These are phyloP conservation scores for Macrocybe sp. DNA, from an alignment of 1,284 basidiomycete genomes.

Conservation along the genomic window DNA sequence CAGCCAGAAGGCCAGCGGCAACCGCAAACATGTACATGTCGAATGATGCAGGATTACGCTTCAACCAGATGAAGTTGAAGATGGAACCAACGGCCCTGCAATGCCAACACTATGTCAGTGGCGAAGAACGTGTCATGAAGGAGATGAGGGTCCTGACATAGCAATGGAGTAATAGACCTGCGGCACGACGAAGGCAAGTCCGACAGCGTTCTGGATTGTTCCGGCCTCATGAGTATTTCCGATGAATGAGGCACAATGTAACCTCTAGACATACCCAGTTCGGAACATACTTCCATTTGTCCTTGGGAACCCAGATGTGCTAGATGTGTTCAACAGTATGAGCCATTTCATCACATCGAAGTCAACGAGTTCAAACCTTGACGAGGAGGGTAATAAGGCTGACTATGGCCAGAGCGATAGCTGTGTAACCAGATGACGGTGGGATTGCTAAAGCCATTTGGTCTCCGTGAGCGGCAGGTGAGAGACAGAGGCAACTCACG, in stretches of 20 bases:
- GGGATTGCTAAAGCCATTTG: conserved; percentile 37
- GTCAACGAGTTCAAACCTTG: conserved; percentile 25
- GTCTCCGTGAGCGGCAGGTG: neutral
- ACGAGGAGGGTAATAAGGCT: conserved; percentile 42
- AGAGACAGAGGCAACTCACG: conserved; percentile 27
- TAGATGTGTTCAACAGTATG: conserved; percentile 9
- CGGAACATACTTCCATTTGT: conserved; percentile 50
- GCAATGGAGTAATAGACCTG: conserved; percentile 46
- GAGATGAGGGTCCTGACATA: conserved; percentile 29
- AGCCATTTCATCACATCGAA: neutral
- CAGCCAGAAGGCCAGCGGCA: conserved; percentile 57
- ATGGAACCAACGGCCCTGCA: conserved; percentile 33
- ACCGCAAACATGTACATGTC: conserved; percentile 63
- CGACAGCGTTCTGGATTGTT: conserved; percentile 43
- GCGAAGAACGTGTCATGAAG: conserved; percentile 11
- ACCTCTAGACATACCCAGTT: conserved; percentile 41
- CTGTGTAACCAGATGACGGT: conserved; percentile 56
- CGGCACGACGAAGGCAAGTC: conserved; percentile 49
- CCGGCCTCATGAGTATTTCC: neutral
- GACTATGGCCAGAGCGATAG: conserved; percentile 49
- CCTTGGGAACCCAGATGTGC: conserved; percentile 48
- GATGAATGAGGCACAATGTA: neutral
- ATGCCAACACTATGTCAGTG: neutral
- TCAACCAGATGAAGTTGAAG: conserved; percentile 47
- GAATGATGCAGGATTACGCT: conserved; percentile 36